phyloP scores from a whole-genome alignment of 129 eudicot genomes.

The Pseudognaphalium luteoalbum region DNA sequence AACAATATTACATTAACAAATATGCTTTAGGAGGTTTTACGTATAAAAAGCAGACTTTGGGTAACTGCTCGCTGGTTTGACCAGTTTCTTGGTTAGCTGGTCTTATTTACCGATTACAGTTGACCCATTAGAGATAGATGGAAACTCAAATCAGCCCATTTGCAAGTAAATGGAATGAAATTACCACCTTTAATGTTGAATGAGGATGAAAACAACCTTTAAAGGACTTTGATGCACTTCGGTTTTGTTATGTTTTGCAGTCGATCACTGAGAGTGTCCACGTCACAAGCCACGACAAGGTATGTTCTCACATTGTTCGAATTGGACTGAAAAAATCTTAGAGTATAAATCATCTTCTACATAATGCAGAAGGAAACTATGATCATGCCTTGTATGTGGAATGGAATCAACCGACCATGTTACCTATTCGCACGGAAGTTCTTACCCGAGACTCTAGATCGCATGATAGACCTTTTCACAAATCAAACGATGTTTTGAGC shows the following conservation, averaged over 20 bases:
- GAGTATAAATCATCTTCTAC: constrained; percentile 3
- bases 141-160: too few species aligned
- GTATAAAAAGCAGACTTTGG: too few species aligned
- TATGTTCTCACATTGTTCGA: constrained; percentile 21
- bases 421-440: constrained; percentile 91
- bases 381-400: constrained; percentile 78
- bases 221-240: constrained; percentile 14
- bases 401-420: constrained; percentile 78
- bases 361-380: constrained; percentile 52
- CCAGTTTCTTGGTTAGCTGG: too few species aligned
- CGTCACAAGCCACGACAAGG: constrained; percentile 73
- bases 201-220: not conserved
- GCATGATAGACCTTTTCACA: constrained; percentile 57
- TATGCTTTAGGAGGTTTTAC: too few species aligned
- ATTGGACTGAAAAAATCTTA: not conserved
- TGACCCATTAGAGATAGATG: too few species aligned
- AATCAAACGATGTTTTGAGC: constrained; percentile 43
- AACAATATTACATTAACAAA: too few species aligned
- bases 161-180: too few species aligned
- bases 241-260: constrained; percentile 47
- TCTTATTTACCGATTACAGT: too few species aligned
- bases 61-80: too few species aligned
- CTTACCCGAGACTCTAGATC: constrained; percentile 61
- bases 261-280: constrained; percentile 64
- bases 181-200: not conserved